phyloP scores from a whole-genome alignment of 176 grass and related monocot species.

The Eleusine coracana region DNA sequence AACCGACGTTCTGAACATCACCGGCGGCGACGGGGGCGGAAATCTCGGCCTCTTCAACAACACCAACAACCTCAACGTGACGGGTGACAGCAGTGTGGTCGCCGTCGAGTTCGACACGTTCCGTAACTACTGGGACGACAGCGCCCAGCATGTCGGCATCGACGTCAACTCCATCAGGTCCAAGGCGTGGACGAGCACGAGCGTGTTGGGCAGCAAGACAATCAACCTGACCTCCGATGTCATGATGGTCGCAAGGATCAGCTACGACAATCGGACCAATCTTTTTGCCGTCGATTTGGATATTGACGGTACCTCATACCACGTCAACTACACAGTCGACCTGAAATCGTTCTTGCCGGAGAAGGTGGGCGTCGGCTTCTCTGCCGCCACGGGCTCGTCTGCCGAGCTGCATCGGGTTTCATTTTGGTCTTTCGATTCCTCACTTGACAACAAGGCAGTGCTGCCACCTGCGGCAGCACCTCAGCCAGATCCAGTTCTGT shows the following conservation, averaged over 20 bases:
- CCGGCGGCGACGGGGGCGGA: neutral
- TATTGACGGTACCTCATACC: neutral
- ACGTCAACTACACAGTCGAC: neutral
- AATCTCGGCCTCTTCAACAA: constrained; percentile 36
- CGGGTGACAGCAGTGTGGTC: neutral
- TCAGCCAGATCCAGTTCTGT: no score
- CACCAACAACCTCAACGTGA: neutral
- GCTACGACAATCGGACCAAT: neutral
- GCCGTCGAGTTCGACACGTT: constrained; percentile 26
- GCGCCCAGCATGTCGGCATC: constrained; percentile 28
- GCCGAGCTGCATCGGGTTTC: constrained; percentile 7
- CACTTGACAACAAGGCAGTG: no score
- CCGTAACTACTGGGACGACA: fast-evolving
- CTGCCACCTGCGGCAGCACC: no score
- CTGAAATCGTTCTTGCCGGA: neutral
- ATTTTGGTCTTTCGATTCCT: no score
- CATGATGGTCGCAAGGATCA: neutral
- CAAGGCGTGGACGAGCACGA: neutral
- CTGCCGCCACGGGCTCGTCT: neutral
- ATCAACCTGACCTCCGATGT: neutral
- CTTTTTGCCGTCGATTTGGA: neutral
- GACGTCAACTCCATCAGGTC: constrained; percentile 34
- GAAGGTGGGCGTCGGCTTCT: constrained; percentile 26
- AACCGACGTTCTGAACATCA: neutral
- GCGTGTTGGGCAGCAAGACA: neutral